Base-by-base conservation (phyloP, 768 basidiomycete species). In the Rhodosporidiobolus sp. region DNA sequence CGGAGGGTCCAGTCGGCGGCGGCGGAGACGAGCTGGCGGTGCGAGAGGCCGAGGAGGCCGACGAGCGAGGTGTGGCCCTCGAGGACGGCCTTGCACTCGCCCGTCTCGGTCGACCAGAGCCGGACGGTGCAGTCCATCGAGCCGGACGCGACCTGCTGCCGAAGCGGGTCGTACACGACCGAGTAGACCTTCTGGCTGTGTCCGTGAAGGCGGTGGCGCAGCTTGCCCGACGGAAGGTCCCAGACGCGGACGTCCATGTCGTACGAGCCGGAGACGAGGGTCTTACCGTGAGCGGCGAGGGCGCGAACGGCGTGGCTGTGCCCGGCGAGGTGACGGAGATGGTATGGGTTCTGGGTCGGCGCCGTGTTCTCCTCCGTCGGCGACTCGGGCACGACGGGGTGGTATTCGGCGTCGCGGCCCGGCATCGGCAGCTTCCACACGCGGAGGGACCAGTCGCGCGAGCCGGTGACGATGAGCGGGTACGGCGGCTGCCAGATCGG, bases 121-220 rank as follows among this genome's bases (percentile, higher is more conserved):
- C 92, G 91, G 73, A 98, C 94, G 3, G 92, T 94, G 57, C 92
- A 91, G 81, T 98, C 95, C 94, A 97, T 95, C 8, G 94, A 97
- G 14, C 95, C 95, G 4, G 96, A 98, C 76, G 92, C 94, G 35
- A 92, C 92, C 79, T 94, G 91, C 65, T 92, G 88, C 28, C 94
- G 90, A 58, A 84, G 83, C 52, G 88, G 85, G 80, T 98, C 95
- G 52, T 94, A 86, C 19, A 94, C 93, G 63, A 98, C 92, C 80
- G 91, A 93, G 84, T 98, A 98, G 9, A 98, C 95, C 94, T 81
- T 65, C 59, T 63, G 89, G 66, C 90, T 89, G 78, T 99, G 95
- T 0, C 96, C 95, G 78, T 88, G 86, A 3, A 99, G 86, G 76
- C 88, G 87, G 55, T 88, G 85, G 35, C 92, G 82, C 73, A 89